A percentile compares a stretch with the other conserved stretches of the same genome.
These are phyloP conservation scores for Hymenochaete sp. DNA, from an alignment of 1,284 basidiomycete species.

Conservation along the genomic window DNA sequence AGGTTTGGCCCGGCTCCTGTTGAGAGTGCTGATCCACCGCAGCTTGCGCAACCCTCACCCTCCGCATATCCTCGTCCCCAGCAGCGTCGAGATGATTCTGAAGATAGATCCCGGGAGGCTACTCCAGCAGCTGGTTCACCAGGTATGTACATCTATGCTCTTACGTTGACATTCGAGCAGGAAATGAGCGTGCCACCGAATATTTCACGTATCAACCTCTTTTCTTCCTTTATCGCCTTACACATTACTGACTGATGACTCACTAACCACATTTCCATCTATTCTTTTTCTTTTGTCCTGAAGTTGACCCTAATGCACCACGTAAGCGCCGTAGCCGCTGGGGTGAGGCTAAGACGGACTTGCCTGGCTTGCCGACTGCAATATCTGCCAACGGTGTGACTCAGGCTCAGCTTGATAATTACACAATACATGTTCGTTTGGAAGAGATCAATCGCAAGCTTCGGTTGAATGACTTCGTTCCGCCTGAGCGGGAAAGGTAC, in stretches of 20 bases:
- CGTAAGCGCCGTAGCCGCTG: slow-evolving; percentile 92
- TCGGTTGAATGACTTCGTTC: slow-evolving; percentile 88
- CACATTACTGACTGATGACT: slow-evolving; percentile 19
- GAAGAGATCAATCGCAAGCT: slow-evolving; percentile 98
- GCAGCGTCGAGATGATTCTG: slow-evolving; percentile 36
- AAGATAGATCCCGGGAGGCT: slow-evolving; percentile 41
- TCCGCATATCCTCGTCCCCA: slow-evolving; percentile 69
- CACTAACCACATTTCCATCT: slow-evolving; percentile 43
- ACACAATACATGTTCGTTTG: slow-evolving; percentile 87
- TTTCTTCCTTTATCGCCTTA: not conserved
- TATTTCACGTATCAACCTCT: not conserved
- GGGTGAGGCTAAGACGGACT: slow-evolving; percentile 85
- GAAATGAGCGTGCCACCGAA: no score
- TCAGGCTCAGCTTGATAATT: slow-evolving; percentile 89
- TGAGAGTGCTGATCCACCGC: slow-evolving; percentile 66
- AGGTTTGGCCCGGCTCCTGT: slow-evolving; percentile 80
- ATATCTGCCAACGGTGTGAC: slow-evolving; percentile 88
- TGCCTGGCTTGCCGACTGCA: slow-evolving; percentile 85
- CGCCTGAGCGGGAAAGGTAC: slow-evolving; percentile 88
- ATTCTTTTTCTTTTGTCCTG: slow-evolving; percentile 23
- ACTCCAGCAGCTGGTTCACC: slow-evolving; percentile 23
- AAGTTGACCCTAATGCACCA: slow-evolving; percentile 72
- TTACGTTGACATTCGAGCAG: no score
- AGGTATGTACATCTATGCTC: slow-evolving; percentile 18
- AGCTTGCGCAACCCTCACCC: slow-evolving; percentile 77